Evolutionary conservation across 164 flowering plant genomes (phyloP).

Genomic region (Annona squamosa): DNA sequence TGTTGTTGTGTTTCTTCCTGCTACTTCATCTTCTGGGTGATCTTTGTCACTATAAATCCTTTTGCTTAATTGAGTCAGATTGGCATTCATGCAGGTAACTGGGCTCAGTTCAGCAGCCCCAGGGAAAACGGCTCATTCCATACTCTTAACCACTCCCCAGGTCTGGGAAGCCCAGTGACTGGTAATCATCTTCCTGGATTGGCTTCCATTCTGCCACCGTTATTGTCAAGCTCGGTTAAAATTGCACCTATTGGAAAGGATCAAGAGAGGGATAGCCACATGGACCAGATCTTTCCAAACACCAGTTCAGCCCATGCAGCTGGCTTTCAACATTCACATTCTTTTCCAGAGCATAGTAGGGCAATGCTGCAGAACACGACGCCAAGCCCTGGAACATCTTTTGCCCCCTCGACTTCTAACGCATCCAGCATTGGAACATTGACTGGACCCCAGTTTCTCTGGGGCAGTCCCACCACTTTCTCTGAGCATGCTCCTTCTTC

Average conservation of each 20-base stretch:
- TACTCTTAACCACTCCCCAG: slow-evolving; percentile 50
- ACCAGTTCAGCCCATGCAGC: slow-evolving; percentile 28
- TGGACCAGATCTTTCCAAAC: slow-evolving; percentile 34
- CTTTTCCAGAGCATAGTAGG: slow-evolving; percentile 43
- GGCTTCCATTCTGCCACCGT: slow-evolving; percentile 61
- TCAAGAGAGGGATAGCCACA: slow-evolving; percentile 38
- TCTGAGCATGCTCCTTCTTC: slow-evolving; percentile 46
- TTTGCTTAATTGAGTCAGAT: slow-evolving; percentile 7
- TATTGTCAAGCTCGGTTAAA: slow-evolving; percentile 45
- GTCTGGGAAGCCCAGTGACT: slow-evolving; percentile 44
- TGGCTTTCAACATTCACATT: slow-evolving; percentile 49
- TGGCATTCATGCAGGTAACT: slow-evolving; percentile 48
- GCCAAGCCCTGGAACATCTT: slow-evolving; percentile 42
- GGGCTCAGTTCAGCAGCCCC: slow-evolving; percentile 67
- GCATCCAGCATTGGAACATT: slow-evolving; percentile 58
- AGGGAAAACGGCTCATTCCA: slow-evolving; percentile 53
- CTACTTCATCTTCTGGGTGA: neutral
- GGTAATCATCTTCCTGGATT: slow-evolving; percentile 57
- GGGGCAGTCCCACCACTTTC: slow-evolving; percentile 75
- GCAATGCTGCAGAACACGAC: slow-evolving; percentile 27
- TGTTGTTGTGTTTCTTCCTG: neutral
- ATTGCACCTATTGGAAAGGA: slow-evolving; percentile 75
- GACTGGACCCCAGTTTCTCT: slow-evolving; percentile 82
- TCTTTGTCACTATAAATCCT: neutral
- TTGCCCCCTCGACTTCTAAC: slow-evolving; percentile 51